phyloP scores from a whole-genome alignment of 768 basidiomycete genomes.

The Cystobasidium ongulense region DNA sequence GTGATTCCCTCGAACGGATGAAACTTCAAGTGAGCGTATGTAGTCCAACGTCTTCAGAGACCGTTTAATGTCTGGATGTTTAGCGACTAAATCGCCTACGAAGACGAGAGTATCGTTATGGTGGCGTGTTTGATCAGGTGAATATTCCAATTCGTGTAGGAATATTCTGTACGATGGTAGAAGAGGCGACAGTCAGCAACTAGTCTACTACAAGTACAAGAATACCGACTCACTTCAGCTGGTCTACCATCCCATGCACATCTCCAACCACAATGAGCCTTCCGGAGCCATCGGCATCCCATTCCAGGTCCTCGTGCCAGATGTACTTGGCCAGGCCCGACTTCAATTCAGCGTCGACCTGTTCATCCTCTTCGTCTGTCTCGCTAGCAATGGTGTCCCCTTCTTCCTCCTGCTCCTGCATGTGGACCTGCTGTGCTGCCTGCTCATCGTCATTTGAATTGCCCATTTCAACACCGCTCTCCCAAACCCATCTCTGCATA shows the following conservation, averaged over 20 bases:
- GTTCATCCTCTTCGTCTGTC: neutral
- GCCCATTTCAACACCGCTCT: neutral
- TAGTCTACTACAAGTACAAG: neutral
- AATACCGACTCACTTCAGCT: conserved; percentile 57
- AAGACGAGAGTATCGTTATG: conserved; percentile 64
- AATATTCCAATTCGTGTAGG: conserved; percentile 57
- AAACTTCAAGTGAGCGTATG: conserved; percentile 55
- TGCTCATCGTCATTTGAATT: neutral
- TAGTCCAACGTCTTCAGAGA: conserved; percentile 61
- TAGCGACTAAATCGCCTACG: conserved; percentile 72
- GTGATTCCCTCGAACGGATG: conserved; percentile 86
- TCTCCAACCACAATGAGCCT: conserved; percentile 76
- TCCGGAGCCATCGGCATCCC: conserved; percentile 32
- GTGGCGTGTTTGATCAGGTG: conserved; percentile 44
- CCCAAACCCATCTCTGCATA: neutral
- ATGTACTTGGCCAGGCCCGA: conserved; percentile 19
- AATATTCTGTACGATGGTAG: conserved; percentile 53
- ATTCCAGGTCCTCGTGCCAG: conserved; percentile 32
- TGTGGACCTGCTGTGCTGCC: neutral
- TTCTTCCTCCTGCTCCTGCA: neutral
- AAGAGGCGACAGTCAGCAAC: neutral
- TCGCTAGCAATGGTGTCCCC: neutral
- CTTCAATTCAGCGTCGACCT: neutral
- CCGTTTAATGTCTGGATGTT: conserved; percentile 53
- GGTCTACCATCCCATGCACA: conserved; percentile 69